These are phyloP conservation scores for Lotmaria passim DNA, from an alignment of 208 protist genomes.

Conservation along the genomic window DNA sequence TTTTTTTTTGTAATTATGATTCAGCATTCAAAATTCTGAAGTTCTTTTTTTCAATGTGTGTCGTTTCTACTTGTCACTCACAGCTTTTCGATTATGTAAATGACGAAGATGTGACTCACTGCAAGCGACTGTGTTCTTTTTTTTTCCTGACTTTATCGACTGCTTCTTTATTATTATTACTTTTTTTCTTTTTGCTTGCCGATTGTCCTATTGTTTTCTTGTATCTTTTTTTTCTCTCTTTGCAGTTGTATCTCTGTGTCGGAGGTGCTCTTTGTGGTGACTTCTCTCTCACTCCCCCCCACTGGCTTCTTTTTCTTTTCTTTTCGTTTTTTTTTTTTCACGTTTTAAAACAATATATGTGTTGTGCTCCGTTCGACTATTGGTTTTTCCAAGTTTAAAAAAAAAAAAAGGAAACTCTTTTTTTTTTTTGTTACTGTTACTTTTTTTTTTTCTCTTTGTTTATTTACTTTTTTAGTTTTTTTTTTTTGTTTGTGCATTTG, in stretches of 20 bases:
- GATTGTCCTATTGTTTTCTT: slow-evolving; percentile 11
- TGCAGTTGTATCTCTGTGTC: neutral
- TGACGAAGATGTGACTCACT: too few relatives aligned
- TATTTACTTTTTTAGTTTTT: neutral
- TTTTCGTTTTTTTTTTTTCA: slow-evolving; percentile 15
- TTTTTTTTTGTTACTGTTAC: too few relatives aligned
- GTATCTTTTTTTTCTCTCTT: neutral
- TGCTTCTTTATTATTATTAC: slow-evolving; percentile 2
- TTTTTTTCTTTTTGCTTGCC: neutral
- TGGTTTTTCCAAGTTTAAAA: too few relatives aligned
- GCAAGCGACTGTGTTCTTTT: too few relatives aligned
- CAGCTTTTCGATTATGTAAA: too few relatives aligned
- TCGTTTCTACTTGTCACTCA: too few relatives aligned
- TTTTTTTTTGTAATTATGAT: too few relatives aligned
- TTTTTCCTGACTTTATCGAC: neutral
- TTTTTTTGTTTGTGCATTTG: too few relatives aligned
- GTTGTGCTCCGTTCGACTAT: neutral
- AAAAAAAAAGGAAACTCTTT: too few relatives aligned
- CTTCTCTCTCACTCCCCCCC: slow-evolving; percentile 13
- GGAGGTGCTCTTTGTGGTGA: neutral
- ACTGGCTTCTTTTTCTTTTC: neutral
- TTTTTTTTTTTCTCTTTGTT: neutral
- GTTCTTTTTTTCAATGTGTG: too few relatives aligned
- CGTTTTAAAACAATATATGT: too few relatives aligned
- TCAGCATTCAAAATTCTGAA: too few relatives aligned